Evolutionary conservation across 2,329 filamentous ascomycete genomes (phyloP).

Genomic region (Aspergillus hiratsukae): DNA sequence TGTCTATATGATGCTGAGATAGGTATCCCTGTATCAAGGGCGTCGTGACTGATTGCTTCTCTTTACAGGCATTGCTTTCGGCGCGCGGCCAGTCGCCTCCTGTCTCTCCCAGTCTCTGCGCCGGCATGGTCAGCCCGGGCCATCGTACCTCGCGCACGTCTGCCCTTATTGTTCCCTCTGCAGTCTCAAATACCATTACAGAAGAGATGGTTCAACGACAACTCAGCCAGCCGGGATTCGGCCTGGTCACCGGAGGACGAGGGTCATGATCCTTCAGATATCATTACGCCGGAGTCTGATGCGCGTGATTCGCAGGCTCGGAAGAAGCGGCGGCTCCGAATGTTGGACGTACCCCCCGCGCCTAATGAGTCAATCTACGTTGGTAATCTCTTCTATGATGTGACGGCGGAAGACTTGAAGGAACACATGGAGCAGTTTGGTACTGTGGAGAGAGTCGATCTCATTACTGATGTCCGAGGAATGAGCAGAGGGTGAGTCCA

Average conservation of each 20-base stretch:
- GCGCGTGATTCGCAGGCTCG: slow-evolving; percentile 7
- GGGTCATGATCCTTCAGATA: background rate
- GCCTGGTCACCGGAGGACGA: background rate
- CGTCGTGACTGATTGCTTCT: background rate
- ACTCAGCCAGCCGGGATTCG: background rate
- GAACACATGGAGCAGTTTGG: slow-evolving; percentile 59
- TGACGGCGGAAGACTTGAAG: slow-evolving; percentile 57
- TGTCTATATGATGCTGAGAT: background rate
- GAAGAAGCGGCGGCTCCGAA: slow-evolving; percentile 8
- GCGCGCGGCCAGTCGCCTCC: slow-evolving; percentile 52
- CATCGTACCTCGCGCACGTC: slow-evolving; percentile 29
- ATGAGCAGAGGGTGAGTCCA: slow-evolving; percentile 62
- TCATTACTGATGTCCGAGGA: slow-evolving; percentile 59
- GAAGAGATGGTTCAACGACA: slow-evolving; percentile 23
- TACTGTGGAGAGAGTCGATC: slow-evolving; percentile 46
- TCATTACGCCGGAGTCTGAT: slow-evolving; percentile 31
- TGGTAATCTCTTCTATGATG: slow-evolving; percentile 67
- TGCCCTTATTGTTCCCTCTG: slow-evolving; percentile 32
- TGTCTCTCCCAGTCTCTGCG: slow-evolving; percentile 44
- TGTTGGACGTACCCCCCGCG: slow-evolving; percentile 8
- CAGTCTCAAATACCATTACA: slow-evolving; percentile 40
- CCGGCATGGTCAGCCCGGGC: slow-evolving; percentile 41
- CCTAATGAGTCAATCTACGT: slow-evolving; percentile 55
- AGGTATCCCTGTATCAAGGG: background rate
- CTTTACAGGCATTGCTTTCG: slow-evolving; percentile 53